Evolutionary conservation across 257 asterid genomes (phyloP).

Genomic region (Verbascum thapsus): DNA sequence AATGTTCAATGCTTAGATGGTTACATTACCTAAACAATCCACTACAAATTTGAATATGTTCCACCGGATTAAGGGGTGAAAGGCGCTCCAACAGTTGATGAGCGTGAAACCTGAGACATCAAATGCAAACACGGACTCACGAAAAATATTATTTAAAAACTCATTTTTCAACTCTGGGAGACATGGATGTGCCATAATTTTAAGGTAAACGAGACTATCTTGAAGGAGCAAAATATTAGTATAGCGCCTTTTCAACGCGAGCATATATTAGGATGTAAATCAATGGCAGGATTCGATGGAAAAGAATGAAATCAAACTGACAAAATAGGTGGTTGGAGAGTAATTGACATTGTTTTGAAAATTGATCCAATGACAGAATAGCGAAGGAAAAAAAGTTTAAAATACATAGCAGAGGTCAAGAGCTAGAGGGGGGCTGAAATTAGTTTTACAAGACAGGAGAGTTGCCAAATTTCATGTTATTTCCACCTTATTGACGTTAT

Average conservation of each 20-base stretch:
- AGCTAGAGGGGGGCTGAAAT: conserved; percentile 1
- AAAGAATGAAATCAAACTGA: neutral
- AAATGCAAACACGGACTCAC: conserved; percentile 25
- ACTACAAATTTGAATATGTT: conserved; percentile 66
- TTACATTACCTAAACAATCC: conserved; percentile 74
- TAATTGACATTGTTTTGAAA: neutral
- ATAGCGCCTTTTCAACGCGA: neutral
- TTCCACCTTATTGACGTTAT: neutral
- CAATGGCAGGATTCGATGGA: neutral
- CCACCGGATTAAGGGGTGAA: conserved; percentile 86
- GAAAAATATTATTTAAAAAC: conserved; percentile 11
- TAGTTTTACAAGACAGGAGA: neutral
- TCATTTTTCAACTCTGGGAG: conserved; percentile 5
- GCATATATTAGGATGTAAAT: neutral
- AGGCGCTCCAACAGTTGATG: conserved; percentile 80
- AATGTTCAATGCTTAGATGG: conserved; percentile 9
- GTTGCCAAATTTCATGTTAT: conserved; percentile 10
- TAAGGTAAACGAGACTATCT: neutral
- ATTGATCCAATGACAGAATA: neutral
- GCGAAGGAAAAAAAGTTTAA: neutral
- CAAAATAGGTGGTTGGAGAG: neutral
- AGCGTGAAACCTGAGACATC: conserved; percentile 81
- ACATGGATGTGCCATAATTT: too few relatives aligned
- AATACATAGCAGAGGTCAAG: neutral
- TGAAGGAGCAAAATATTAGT: neutral